Evolutionary conservation across 352 stramenopile species (phyloP).

Genomic region (Globisporangium nunn): DNA sequence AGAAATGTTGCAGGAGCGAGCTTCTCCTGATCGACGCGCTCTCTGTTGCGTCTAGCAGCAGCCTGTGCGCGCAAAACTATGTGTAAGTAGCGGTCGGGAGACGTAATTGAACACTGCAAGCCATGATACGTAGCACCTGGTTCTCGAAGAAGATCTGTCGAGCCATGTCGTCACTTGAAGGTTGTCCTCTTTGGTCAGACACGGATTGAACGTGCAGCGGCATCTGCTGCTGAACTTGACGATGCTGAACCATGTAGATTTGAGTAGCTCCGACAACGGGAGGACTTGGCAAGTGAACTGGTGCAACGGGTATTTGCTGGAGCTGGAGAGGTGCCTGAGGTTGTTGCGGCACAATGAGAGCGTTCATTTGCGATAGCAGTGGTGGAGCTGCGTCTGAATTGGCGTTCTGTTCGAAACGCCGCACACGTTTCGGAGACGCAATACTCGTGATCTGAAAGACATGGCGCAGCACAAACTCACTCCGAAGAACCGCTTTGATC

Average conservation of each 20-base stretch:
- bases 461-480: slow-evolving; percentile 19
- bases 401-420: slow-evolving; percentile 17
- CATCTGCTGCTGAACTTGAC: slow-evolving; percentile 1
- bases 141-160: slow-evolving; percentile 61
- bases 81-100: not conserved
- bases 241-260: not conserved
- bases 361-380: not conserved
- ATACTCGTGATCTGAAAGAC: slow-evolving; percentile 26
- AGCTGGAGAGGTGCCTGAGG: no score
- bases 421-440: slow-evolving; percentile 20
- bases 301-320: not conserved
- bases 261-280: not conserved
- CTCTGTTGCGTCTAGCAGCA: slow-evolving; percentile 44
- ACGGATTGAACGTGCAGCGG: not conserved
- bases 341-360: not conserved
- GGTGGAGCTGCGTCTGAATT: no score
- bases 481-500: slow-evolving; percentile 17
- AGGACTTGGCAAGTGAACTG: not conserved
- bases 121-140: slow-evolving; percentile 21
- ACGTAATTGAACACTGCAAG: not conserved
- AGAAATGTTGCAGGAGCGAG: slow-evolving; percentile 20
- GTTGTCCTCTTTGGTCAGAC: not conserved
- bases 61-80: slow-evolving; percentile 18
- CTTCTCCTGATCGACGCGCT: slow-evolving; percentile 40
- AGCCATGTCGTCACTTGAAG: slow-evolving; percentile 7